Conservation (phyloP, 441 rosid genomes). For the Theobroma grandiflorum region DNA sequence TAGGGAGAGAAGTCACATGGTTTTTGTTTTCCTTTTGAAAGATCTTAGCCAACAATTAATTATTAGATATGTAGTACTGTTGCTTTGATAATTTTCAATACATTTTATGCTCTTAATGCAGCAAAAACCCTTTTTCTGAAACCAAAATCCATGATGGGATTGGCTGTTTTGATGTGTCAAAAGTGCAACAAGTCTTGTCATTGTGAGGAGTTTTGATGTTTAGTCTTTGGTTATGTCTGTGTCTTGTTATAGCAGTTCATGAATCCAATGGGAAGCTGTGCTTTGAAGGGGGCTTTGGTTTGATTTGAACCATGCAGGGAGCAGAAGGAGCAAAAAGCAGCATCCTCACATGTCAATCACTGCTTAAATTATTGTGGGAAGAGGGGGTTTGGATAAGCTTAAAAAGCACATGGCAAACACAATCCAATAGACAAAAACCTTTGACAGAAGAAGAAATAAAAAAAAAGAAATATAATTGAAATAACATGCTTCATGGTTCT, state of each 20-base stretch:
- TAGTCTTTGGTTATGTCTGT: neutral
- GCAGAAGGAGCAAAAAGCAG: slow-evolving; percentile 14
- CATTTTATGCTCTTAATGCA: no score
- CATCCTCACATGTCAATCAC: slow-evolving; percentile 31
- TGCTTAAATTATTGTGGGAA: neutral
- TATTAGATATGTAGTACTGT: no score
- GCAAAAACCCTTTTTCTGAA: neutral
- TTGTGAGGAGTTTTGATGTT: neutral
- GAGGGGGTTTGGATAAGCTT: slow-evolving; percentile 21
- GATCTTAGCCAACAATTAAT: no score
- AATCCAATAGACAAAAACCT: neutral
- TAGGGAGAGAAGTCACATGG: slow-evolving; percentile 19
- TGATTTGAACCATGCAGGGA: slow-evolving; percentile 10
- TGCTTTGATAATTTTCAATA: no score
- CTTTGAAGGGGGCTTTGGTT: neutral
- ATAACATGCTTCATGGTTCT: neutral
- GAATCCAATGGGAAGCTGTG: neutral
- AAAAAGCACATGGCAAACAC: slow-evolving; percentile 29
- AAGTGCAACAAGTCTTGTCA: neutral
- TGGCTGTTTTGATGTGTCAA: neutral
- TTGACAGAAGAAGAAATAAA: no score
- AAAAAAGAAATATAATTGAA: neutral
- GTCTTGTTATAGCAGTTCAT: neutral
- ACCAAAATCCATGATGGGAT: slow-evolving; percentile 13
- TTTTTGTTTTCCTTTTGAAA: neutral